phyloP scores from a whole-genome alignment of 2,329 filamentous ascomycete species.

The Bipolaris cookei region DNA sequence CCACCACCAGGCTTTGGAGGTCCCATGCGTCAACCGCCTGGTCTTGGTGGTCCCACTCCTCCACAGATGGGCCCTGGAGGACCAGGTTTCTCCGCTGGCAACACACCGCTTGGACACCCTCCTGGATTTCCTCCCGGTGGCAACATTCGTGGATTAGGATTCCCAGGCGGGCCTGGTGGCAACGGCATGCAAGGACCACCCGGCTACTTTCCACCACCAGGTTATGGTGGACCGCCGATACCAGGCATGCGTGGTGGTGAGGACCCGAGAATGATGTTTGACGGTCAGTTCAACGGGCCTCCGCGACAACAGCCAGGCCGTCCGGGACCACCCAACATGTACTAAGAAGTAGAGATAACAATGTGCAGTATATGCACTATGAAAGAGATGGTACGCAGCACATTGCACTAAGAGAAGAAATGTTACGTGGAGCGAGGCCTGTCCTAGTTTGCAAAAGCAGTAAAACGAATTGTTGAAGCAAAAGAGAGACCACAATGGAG shows the following conservation, averaged over 20 bases:
- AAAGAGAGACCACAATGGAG: not conserved
- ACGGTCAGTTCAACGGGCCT: slow-evolving; percentile 43
- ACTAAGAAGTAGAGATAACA: slow-evolving; percentile 19
- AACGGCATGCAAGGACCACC: slow-evolving; percentile 45
- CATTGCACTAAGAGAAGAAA: not conserved
- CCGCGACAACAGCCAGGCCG: slow-evolving; percentile 37
- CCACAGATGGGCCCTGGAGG: slow-evolving; percentile 43
- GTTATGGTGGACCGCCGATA: slow-evolving; percentile 41
- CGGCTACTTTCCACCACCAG: slow-evolving; percentile 45
- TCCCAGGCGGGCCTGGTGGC: slow-evolving; percentile 36
- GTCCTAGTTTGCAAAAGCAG: not conserved
- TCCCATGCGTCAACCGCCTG: slow-evolving; percentile 48
- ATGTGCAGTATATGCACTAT: not conserved
- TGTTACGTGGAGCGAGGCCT: not conserved
- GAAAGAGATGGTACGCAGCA: not conserved
- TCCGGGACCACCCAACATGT: slow-evolving; percentile 44
- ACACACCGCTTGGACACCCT: slow-evolving; percentile 48
- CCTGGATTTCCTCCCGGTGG: slow-evolving; percentile 43
- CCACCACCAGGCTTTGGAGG: slow-evolving; percentile 47
- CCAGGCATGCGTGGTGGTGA: slow-evolving; percentile 43
- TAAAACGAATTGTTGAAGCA: not conserved
- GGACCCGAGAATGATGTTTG: slow-evolving; percentile 48
- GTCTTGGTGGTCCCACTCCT: slow-evolving; percentile 37
- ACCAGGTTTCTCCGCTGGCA: slow-evolving; percentile 46
- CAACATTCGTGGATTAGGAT: slow-evolving; percentile 39